A percentile compares a stretch with the other conserved stretches of the same genome.
Conservation (phyloP, 2,329 filamentous ascomycete species). For the Beauveria australis region DNA sequence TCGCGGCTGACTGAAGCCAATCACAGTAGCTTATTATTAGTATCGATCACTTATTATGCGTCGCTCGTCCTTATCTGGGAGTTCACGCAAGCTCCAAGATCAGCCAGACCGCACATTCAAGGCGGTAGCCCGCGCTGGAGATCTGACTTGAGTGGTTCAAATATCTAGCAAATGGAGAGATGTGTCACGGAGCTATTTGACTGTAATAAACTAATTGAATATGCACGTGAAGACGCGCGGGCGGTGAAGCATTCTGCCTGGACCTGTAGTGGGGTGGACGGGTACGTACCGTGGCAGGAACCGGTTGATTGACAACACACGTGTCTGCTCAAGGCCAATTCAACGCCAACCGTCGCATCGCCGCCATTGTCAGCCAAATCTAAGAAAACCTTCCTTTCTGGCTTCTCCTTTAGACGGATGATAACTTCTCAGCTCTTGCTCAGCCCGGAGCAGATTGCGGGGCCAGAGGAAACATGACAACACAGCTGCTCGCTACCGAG, state of each 20-base stretch:
- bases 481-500: slow-evolving; percentile 81
- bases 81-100: too few relatives aligned
- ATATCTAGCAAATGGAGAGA: too few relatives aligned
- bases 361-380: neutral
- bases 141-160: too few relatives aligned
- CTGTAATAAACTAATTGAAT: too few relatives aligned
- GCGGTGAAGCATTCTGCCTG: slow-evolving; percentile 10
- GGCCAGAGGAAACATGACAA: slow-evolving; percentile 61
- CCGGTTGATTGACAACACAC: neutral
- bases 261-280: neutral
- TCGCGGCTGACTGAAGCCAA: too few relatives aligned
- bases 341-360: neutral
- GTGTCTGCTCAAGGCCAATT: slow-evolving; percentile 4
- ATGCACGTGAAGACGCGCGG: neutral
- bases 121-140: too few relatives aligned
- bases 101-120: too few relatives aligned
- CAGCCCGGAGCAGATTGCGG: slow-evolving; percentile 4
- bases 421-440: neutral
- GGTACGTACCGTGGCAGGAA: slow-evolving; percentile 1
- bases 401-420: neutral
- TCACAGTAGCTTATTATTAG: too few relatives aligned
- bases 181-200: too few relatives aligned
- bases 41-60: too few relatives aligned
- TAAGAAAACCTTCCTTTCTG: neutral
- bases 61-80: too few relatives aligned